These are phyloP conservation scores for Rhodosporidiobolus odoratus DNA, from an alignment of 768 basidiomycete genomes.

Conservation along the genomic window DNA sequence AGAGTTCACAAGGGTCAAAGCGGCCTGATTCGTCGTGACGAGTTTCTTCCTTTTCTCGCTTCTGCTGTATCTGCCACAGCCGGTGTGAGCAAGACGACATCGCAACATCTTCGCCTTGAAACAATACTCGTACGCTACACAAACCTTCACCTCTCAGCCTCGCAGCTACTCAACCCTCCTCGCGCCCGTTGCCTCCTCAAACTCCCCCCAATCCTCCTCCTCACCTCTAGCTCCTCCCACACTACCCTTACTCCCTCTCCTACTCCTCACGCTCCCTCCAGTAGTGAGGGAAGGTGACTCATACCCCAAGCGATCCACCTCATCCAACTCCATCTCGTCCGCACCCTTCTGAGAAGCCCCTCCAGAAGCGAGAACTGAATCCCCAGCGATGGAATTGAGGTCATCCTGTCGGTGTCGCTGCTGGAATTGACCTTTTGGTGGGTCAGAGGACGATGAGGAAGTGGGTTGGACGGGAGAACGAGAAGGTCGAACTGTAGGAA, in stretches of 20 bases:
- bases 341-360: slow-evolving; percentile 4
- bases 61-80: too few species aligned
- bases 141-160: not conserved
- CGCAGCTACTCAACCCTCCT: not conserved
- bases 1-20: too few species aligned
- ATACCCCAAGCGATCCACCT: slow-evolving; percentile 33
- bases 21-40: too few species aligned
- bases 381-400: slow-evolving; percentile 41
- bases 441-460: too few species aligned
- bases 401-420: slow-evolving; percentile 12
- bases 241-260: not conserved
- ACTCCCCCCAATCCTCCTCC: slow-evolving; percentile 35
- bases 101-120: too few species aligned
- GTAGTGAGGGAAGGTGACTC: too few species aligned
- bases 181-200: slow-evolving; percentile 18
- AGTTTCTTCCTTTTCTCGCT: too few species aligned
- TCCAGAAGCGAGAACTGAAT: slow-evolving; percentile 46
- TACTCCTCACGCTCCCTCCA: not conserved
- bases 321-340: slow-evolving; percentile 30
- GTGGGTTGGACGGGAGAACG: not conserved
- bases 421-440: too few species aligned
- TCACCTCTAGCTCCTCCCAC: not conserved
- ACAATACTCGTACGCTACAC: too few species aligned
- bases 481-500: not conserved
- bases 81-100: too few species aligned